These are phyloP conservation scores for Furcasterigmium sp. DNA, from an alignment of 2,329 filamentous ascomycete species.

Conservation along the genomic window DNA sequence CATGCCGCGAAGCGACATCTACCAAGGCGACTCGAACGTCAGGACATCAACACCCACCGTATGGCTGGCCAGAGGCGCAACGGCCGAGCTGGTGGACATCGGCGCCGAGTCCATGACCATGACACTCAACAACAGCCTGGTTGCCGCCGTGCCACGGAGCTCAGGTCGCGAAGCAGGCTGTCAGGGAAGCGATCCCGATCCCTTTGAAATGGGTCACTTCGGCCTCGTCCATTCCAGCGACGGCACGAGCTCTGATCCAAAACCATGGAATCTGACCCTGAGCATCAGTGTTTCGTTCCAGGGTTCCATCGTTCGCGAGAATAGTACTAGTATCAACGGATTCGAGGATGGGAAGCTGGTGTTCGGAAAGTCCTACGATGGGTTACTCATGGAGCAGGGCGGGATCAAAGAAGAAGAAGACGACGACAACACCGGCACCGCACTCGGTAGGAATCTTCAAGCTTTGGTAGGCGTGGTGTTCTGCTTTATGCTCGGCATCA, in stretches of 20 bases:
- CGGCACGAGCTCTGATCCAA: too few relatives aligned
- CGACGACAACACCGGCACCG: too few relatives aligned
- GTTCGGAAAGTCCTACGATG: neutral
- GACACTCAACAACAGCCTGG: constrained; percentile 9
- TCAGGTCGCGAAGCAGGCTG: neutral
- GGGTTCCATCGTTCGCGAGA: constrained; percentile 10
- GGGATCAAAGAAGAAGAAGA: too few relatives aligned
- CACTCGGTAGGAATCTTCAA: too few relatives aligned
- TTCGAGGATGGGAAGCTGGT: neutral
- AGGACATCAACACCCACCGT: constrained; percentile 6
- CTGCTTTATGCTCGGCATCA: too few relatives aligned
- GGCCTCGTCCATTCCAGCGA: neutral
- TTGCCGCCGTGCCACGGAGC: neutral
- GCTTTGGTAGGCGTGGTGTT: too few relatives aligned
- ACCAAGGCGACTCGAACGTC: neutral
- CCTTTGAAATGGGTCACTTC: constrained; percentile 8
- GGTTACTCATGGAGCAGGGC: too few relatives aligned
- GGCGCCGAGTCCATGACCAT: constrained; percentile 5
- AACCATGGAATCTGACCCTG: neutral
- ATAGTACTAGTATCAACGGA: constrained; percentile 7
- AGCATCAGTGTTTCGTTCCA: constrained; percentile 5
- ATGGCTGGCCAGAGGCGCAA: constrained; percentile 10
- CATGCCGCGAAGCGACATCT: neutral
- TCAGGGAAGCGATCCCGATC: neutral
- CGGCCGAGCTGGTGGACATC: constrained; percentile 7